Evolutionary conservation across 2,329 filamentous ascomycete genomes (phyloP).

Genomic region (Chrysosporium keratinophilum): DNA sequence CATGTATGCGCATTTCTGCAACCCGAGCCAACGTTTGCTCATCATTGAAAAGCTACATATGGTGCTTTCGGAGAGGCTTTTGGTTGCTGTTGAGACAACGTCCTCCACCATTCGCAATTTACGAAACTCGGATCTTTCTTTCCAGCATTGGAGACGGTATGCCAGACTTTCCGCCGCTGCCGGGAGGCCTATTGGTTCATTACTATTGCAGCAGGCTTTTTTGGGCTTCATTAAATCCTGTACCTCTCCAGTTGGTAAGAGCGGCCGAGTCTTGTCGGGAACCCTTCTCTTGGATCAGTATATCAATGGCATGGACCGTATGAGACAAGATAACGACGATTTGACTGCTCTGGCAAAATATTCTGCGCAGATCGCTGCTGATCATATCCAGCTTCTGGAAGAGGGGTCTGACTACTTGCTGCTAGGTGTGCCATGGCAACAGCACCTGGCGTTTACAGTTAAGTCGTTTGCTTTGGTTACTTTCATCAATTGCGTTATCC

Average conservation of each 20-base stretch:
- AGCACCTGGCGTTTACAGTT: conserved; percentile 72
- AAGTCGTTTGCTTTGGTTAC: conserved; percentile 73
- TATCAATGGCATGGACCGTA: conserved; percentile 47
- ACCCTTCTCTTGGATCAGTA: conserved; percentile 64
- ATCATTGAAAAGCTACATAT: conserved; percentile 61
- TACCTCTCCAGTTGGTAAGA: conserved; percentile 61
- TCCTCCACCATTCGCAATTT: conserved; percentile 83
- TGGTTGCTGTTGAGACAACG: conserved; percentile 77
- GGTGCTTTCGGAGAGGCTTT: conserved; percentile 72
- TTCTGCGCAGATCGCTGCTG: conserved; percentile 61
- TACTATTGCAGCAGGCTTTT: conserved; percentile 81
- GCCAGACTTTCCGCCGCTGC: conserved; percentile 69
- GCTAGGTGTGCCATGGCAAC: conserved; percentile 75
- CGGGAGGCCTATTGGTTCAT: conserved; percentile 74
- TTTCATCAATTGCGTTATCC: conserved; percentile 72
- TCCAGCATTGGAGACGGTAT: conserved; percentile 81
- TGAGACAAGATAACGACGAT: conserved; percentile 27
- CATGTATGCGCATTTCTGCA: conserved; percentile 72
- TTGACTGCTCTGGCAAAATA: conserved; percentile 38
- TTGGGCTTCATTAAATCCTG: conserved; percentile 72
- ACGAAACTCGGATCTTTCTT: conserved; percentile 51
- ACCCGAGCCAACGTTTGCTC: conserved; percentile 57
- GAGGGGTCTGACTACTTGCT: conserved; percentile 83
- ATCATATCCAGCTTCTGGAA: conserved; percentile 79
- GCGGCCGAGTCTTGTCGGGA: conserved; percentile 49